A percentile compares a stretch with the other conserved stretches of the same genome.
Evolutionary conservation across 108 stramenopile genomes (phyloP).

Genomic region (Pseudonitzschia pungens): DNA sequence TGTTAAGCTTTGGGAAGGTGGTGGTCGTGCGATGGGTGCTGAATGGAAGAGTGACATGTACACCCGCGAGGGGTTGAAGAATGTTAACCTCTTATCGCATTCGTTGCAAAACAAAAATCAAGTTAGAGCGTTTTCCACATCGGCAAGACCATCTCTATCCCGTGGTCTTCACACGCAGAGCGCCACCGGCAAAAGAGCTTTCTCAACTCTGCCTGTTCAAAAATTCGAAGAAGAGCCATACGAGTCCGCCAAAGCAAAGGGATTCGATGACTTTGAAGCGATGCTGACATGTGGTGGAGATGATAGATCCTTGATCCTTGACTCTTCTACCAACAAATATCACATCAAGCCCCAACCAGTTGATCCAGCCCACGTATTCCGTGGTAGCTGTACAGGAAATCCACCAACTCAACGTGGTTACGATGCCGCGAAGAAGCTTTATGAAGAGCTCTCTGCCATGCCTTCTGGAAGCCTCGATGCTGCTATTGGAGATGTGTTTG

Average conservation of each 20-base stretch:
- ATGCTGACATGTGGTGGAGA: conserved; percentile 62
- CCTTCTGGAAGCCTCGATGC: conserved; percentile 25
- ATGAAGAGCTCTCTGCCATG: conserved; percentile 25
- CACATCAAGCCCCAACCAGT: conserved; percentile 64
- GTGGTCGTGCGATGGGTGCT: conserved; percentile 70
- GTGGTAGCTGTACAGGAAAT: conserved; percentile 75
- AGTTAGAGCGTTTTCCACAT: conserved; percentile 33
- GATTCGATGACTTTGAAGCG: conserved; percentile 55
- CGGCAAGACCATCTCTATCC: not conserved
- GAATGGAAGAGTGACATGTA: conserved; percentile 69
- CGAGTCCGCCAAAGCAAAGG: conserved; percentile 41
- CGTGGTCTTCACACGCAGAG: not conserved
- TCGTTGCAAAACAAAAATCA: conserved; percentile 44
- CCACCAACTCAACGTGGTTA: conserved; percentile 63
- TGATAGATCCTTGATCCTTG: conserved; percentile 49
- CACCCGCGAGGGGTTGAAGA: conserved; percentile 65
- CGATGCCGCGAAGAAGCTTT: conserved; percentile 58
- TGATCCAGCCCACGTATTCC: conserved; percentile 46
- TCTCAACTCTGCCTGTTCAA: conserved; percentile 30
- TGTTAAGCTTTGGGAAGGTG: conserved; percentile 71
- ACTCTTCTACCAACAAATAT: conserved; percentile 58
- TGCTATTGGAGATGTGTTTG: conserved; percentile 41
- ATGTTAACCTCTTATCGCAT: conserved; percentile 58
- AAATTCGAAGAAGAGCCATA: conserved; percentile 37
- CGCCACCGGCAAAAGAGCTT: conserved; percentile 4